Evolutionary conservation across 257 asterid species (phyloP), one percentile per base, ranked within the genome.

Genomic region (Ballota nigra): DNA sequence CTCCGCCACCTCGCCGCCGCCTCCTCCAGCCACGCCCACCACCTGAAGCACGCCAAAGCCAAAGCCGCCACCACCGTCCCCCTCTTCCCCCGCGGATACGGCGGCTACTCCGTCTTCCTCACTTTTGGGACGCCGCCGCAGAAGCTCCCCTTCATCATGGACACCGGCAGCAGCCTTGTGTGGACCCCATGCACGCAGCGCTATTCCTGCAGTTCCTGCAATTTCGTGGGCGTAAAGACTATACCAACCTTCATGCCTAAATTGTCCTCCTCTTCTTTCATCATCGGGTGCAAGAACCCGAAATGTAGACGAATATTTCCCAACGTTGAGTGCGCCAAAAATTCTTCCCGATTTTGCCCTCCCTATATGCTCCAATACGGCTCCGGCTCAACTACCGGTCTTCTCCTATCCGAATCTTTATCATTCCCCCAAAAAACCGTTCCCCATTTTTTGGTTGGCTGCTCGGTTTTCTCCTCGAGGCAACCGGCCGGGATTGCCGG

Each of bases 71-170:
- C 75, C 76, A 49, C 70, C 60, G 26, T 70, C 51, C 81, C 86
- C 0, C 76, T 85, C 49, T 78, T 31, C 23, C 82, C 90, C 71
- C 72, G 73, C 45, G 75, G 79, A 65, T 81, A 81, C 82, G 87
- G 88, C 60, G 90, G 79, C 45, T 83, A 83, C 28, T 75, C 86
- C 53, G 58, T 87, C 69, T 70, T 84, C 12, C 87, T 87, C 74
- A 41, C 73, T 63, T 62, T 87, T 61, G 93, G 93, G 9, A 83
- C 89, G 38, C 89, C 92, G 66, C 89, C 86, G 70, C 92, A 87
- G 70, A 63, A 63, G 3, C 10, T 84, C 0, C 29, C 86, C 9
- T 83, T 85, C n/a, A n/a, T 83, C 69, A 78, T 87, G 84, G 92
- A 87, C 88, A 83, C 90, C 31, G 89, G 88, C 24, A 85, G 85